phyloP scores from a whole-genome alignment of 2,329 filamentous ascomycete species.

The Aspergillus ruber region DNA sequence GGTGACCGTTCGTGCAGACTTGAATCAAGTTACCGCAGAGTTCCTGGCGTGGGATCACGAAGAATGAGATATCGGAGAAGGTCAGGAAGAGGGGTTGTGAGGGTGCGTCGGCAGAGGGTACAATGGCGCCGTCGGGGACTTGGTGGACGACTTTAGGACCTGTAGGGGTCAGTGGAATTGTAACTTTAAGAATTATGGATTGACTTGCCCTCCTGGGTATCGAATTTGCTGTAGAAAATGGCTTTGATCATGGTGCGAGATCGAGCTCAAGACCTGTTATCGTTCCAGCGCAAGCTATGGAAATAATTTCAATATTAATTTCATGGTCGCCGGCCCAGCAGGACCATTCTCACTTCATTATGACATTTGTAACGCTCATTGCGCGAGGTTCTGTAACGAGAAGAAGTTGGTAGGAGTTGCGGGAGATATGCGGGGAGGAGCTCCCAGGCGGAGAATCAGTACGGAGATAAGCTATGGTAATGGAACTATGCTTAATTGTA shows the following conservation, averaged over 20 bases:
- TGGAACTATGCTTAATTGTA: not conserved
- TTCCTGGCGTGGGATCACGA: slow-evolving; percentile 89
- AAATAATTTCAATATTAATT: not conserved
- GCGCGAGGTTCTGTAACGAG: not conserved
- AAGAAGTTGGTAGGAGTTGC: not conserved
- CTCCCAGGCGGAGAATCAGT: not conserved
- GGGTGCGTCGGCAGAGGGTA: slow-evolving; percentile 39
- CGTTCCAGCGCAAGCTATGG: not conserved
- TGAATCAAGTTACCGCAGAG: slow-evolving; percentile 84
- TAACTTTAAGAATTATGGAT: not conserved
- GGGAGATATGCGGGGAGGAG: not conserved
- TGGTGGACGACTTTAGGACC: slow-evolving; percentile 60
- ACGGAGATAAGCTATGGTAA: not conserved
- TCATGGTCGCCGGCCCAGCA: not conserved
- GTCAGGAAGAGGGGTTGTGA: slow-evolving; percentile 63
- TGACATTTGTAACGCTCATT: not conserved
- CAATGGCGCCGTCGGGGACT: slow-evolving; percentile 56
- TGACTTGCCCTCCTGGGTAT: slow-evolving; percentile 48
- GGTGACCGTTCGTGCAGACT: slow-evolving; percentile 67
- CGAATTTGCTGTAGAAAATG: slow-evolving; percentile 63
- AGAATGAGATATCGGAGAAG: slow-evolving; percentile 80
- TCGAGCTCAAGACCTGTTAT: not conserved
- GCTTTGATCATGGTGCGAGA: slow-evolving; percentile 51
- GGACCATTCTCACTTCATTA: not conserved
- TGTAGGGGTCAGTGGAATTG: slow-evolving; percentile 19